Percentiles rank a stretch among this genome's conserved stretches.
Evolutionary conservation across 495 filamentous ascomycete species (phyloP).

Genomic region (Talaromyces nanjingensis): DNA sequence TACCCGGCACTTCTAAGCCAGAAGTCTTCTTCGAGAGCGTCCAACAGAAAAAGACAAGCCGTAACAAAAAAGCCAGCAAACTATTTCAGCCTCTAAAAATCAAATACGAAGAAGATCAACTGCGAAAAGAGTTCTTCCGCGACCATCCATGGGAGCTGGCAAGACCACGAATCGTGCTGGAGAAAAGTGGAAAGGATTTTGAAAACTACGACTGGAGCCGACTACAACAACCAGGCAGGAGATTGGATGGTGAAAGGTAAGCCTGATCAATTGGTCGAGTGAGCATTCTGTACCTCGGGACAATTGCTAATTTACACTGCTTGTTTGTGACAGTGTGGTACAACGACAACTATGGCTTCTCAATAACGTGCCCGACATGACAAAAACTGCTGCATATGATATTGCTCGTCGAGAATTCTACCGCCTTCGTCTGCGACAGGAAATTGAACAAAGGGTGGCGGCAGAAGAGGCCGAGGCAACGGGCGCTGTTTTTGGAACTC

Average conservation of each 20-base stretch:
- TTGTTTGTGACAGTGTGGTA: constrained; percentile 59
- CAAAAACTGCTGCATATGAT: constrained; percentile 71
- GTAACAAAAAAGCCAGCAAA: constrained; percentile 57
- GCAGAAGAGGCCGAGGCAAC: constrained; percentile 79
- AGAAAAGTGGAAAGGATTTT: constrained; percentile 77
- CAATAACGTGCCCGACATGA: constrained; percentile 53
- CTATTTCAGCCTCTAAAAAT: constrained; percentile 75
- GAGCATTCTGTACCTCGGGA: not conserved
- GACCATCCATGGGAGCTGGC: constrained; percentile 98
- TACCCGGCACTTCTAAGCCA: constrained; percentile 24
- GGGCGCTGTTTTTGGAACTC: constrained; percentile 80
- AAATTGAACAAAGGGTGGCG: constrained; percentile 77
- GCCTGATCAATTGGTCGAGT: constrained; percentile 10
- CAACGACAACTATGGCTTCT: constrained; percentile 86
- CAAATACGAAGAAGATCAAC: constrained; percentile 75
- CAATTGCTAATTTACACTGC: not conserved
- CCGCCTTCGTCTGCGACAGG: constrained; percentile 67
- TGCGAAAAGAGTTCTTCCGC: constrained; percentile 74
- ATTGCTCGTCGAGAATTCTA: constrained; percentile 87
- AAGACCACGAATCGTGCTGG: constrained; percentile 74
- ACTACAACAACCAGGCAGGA: constrained; percentile 70
- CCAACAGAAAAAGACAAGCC: constrained; percentile 28
- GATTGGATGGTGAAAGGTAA: constrained; percentile 81
- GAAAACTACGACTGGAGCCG: constrained; percentile 74
- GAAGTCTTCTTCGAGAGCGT: constrained; percentile 30